A percentile compares a stretch with the other conserved stretches of the same genome.
Conservation (phyloP, 495 filamentous ascomycete genomes). For the Penicillium roqueforti region DNA sequence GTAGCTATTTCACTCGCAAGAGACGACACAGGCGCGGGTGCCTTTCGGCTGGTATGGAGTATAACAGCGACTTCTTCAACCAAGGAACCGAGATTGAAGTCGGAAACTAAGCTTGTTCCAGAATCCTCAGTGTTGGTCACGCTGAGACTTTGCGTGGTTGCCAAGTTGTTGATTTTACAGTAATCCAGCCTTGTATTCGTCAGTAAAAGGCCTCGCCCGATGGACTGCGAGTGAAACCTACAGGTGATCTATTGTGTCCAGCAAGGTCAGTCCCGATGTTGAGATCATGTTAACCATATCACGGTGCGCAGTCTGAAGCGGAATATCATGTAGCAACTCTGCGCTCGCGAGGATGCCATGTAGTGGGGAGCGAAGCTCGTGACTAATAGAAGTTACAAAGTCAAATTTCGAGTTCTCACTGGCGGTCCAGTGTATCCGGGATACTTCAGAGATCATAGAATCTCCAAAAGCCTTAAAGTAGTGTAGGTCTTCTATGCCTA, state of each 20-base stretch:
- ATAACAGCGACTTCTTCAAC: slow-evolving; percentile 53
- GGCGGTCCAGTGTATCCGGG: slow-evolving; percentile 45
- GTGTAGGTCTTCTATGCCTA: slow-evolving; percentile 44
- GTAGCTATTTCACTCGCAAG: neutral
- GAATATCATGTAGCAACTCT: slow-evolving; percentile 58
- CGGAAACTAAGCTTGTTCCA: neutral
- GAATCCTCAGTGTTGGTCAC: neutral
- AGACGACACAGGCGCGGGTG: neutral
- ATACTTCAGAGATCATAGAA: slow-evolving; percentile 56
- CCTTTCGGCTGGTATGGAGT: slow-evolving; percentile 40
- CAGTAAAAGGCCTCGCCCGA: neutral
- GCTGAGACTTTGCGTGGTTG: slow-evolving; percentile 1
- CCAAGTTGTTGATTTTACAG: slow-evolving; percentile 52
- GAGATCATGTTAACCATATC: slow-evolving; percentile 61
- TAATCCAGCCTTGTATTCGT: slow-evolving; percentile 45
- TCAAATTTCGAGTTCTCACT: slow-evolving; percentile 59
- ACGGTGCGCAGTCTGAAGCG: slow-evolving; percentile 48
- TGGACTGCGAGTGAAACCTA: neutral
- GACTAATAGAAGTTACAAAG: slow-evolving; percentile 68
- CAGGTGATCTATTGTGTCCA: slow-evolving; percentile 24
- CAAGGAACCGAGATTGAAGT: slow-evolving; percentile 39
- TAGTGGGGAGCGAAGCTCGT: slow-evolving; percentile 68
- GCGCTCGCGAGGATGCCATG: slow-evolving; percentile 63
- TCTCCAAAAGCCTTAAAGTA: slow-evolving; percentile 58
- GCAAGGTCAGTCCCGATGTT: slow-evolving; percentile 39